A percentile compares a stretch with the other conserved stretches of the same genome.
Conservation (phyloP, 306 rosid genomes). For the Geum urbanum region DNA sequence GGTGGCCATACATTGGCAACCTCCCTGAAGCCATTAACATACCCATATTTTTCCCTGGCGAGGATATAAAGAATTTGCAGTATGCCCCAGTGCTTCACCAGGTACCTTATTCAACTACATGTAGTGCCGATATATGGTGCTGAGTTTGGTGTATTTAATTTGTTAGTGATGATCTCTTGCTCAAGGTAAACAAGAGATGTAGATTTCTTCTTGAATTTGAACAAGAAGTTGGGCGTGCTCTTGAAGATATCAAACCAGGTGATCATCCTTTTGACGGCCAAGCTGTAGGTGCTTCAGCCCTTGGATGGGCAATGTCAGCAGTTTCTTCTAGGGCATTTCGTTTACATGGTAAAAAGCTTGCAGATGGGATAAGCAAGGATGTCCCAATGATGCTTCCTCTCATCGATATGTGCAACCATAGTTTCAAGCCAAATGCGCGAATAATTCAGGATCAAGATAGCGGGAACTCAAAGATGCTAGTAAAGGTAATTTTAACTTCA, state of each 20-base stretch:
- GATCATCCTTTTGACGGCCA: slow-evolving; percentile 81
- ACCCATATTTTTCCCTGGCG: slow-evolving; percentile 84
- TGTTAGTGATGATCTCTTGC: slow-evolving; percentile 24
- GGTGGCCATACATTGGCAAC: slow-evolving; percentile 94
- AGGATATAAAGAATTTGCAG: slow-evolving; percentile 84
- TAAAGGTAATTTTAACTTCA: slow-evolving; percentile 43
- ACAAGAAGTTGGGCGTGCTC: slow-evolving; percentile 46
- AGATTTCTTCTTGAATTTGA: slow-evolving; percentile 92
- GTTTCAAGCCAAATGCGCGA: slow-evolving; percentile 72
- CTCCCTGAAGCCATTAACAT: slow-evolving; percentile 69
- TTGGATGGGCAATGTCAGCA: slow-evolving; percentile 99
- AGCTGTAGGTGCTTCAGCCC: slow-evolving; percentile 81
- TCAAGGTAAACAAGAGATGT: slow-evolving; percentile 92
- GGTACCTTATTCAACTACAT: slow-evolving; percentile 35
- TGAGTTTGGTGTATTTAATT: slow-evolving; percentile 2
- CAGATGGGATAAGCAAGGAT: slow-evolving; percentile 38
- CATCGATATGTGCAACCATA: slow-evolving; percentile 95
- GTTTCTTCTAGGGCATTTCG: slow-evolving; percentile 91
- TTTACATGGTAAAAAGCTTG: slow-evolving; percentile 55
- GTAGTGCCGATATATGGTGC: no score
- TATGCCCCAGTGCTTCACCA: slow-evolving; percentile 95
- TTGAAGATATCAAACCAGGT: slow-evolving; percentile 45
- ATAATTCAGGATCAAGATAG: slow-evolving; percentile 77
- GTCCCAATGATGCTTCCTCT: slow-evolving; percentile 97
- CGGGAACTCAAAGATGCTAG: slow-evolving; percentile 42